Base-by-base conservation (phyloP, 2,329 filamentous ascomycete species). In the Fusarium oxysporum region DNA sequence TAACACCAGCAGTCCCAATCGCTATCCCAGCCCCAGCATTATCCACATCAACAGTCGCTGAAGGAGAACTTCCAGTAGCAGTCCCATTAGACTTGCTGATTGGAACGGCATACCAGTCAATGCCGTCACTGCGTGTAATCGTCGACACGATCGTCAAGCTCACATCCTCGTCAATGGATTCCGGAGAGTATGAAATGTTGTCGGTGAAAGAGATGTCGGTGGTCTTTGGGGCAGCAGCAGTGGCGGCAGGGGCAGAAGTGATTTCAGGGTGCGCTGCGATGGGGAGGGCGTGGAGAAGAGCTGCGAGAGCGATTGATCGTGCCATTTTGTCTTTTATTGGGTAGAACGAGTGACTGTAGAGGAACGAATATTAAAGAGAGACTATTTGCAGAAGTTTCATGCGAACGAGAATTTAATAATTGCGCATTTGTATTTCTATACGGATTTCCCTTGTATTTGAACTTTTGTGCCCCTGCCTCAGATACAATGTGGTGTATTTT, bases 391-490 rank as follows among this genome's bases (percentile, higher is more conserved):
- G 0, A 17, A 5, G 14, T 17, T 32, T 0, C 5, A 4, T 8
- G 0, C n/a, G 21, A 5, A 12, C 8, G 5, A n/a, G 28, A 48
- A 32, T 32, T 13, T 0, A n/a, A 47, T 21, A 16, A 1, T 16
- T 10, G 13, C 11, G 19, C 5, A 7, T 21, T 17, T 30, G 6
- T 21, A 6, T 3, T 47, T 8, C 3, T 11, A 21, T 6, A 1
- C 3, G 19, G 3, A 30, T 1, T 30, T 3, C 2, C 16, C 6
- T 3, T 7, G 19, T 47, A 47, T 47, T 30, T 16, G 4, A 30
- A n/a, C 3, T 30, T 4, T 8, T 30, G 0, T 2, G 4, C 44
- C 12, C 1, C 0, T n/a, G 25, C 9, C 11, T 30, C 9, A 25
- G 44, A 14, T 13, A 16, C 2, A 11, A 11, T 2, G 13, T 19